Base-by-base conservation (phyloP, 768 basidiomycete genomes). In the Lyophyllum shimeji region DNA sequence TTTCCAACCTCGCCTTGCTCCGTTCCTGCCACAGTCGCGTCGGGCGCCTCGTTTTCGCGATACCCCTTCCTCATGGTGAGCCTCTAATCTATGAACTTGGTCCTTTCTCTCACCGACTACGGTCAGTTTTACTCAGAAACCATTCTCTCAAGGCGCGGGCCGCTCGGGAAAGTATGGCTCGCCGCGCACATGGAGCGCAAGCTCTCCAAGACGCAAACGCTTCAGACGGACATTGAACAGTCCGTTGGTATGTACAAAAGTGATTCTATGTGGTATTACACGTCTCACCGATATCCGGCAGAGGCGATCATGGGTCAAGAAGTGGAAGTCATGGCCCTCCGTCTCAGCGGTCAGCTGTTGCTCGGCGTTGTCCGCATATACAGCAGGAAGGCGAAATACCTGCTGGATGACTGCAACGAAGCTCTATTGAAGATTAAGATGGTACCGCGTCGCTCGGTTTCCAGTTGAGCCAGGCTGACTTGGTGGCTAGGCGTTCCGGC, bases 151-250 rank as follows among this genome's bases (percentile, higher is more conserved):
- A 89, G 94, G 64, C 88, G 93, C 53, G 95, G 96, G 43, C 93
- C 96, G 3, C 79, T 99, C 37, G 96, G 94, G 33, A 93, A 89
- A 76, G 94, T 99, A 78, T 99, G 97, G 97, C 88, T 99, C 52
- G 95, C 96, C 40, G 96, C 97, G 1, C 96, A 98, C 80, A 95
- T 96, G 87, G 95, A 98, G 73, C 86, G 93, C 66, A 98, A 98
- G 77, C 86, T 99, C 65, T 94, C 92, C 63, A 99, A 98, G 74
- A 86, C 89, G 24, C 93, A 96, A 70, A 94, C 96, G 1, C 75
- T 97, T 1, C 91, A 95, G 67, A 95, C 95, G 0, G 93, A 97
- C 71, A 97, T 99, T 51, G 93, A 90, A 61, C 86, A 98, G 69
- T 90, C 92, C 52, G 93, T 96, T 63, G 92, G 93, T 88, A 62